Evolutionary conservation across 495 filamentous ascomycete species (phyloP).

Genomic region (Neurospora sp.): DNA sequence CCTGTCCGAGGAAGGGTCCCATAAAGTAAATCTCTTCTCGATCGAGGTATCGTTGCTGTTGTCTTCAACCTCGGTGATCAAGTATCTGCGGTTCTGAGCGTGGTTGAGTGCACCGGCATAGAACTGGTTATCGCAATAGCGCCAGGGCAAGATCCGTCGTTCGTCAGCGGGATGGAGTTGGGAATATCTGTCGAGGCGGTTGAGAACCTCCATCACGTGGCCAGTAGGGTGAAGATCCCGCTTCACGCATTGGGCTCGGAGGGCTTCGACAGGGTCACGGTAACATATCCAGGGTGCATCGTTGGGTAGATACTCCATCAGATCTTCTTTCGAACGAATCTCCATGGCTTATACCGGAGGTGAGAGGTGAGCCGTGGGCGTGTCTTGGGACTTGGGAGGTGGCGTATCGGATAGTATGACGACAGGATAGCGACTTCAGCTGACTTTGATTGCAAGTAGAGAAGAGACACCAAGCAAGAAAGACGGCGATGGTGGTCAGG

Average conservation of each 20-base stretch:
- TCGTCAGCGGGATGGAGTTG: not conserved
- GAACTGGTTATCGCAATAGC: not conserved
- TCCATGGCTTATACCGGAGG: not conserved
- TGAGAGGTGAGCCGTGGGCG: not conserved
- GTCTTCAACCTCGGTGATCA: not conserved
- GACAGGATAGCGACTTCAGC: not conserved
- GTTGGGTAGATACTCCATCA: not conserved
- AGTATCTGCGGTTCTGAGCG: not conserved
- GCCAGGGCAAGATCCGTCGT: not conserved
- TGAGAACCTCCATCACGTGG: not conserved
- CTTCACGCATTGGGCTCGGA: not conserved
- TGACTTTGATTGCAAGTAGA: not conserved
- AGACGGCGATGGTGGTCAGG: not conserved
- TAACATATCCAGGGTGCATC: not conserved
- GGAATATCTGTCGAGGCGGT: not conserved
- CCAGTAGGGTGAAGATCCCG: not conserved
- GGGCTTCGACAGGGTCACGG: not conserved
- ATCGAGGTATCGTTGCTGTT: not conserved
- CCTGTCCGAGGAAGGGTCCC: not conserved
- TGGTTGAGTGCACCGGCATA: not conserved
- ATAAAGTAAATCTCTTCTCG: not conserved
- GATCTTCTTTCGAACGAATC: not conserved
- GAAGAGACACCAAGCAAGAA: not conserved
- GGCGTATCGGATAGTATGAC: not conserved
- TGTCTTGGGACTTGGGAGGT: not conserved